Base-by-base conservation (phyloP, 805 yeast species). In the Barnettozyma vustinii region DNA sequence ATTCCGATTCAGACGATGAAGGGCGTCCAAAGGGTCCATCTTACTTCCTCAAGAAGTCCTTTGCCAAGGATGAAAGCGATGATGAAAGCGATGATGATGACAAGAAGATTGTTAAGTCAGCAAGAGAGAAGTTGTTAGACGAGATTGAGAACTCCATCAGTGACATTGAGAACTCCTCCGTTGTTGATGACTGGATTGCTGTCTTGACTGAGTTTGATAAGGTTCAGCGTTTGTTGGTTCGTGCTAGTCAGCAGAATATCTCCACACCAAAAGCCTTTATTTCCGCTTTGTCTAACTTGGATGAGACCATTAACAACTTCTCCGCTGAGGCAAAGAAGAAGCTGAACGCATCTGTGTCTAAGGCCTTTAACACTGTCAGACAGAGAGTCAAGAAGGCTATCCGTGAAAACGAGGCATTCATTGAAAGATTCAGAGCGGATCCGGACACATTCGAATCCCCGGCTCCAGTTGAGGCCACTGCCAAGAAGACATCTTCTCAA, bases 51-150 rank as follows among this genome's bases (percentile, higher is more conserved):
- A 72, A 72, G 53, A 61, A 67, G 32, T 68, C 65, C 45, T 65
- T 68, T 49, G 63, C 68, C 49, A 70, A 69, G 49, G 68, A 65
- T 47, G 64, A 63, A 40, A 66, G 69, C 37, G 71, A 69, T 37
- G 69, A 70, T 9, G 76, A 70, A 21, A 81, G 78, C 49, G 87
- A 76, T 52, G 80, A 75, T 51, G 92, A 84, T 50, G 87, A 83
- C 62, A 84, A 81, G 65, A 86, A 84, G 57, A 89, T 90, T 39
- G 96, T 92, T 58, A 91, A 88, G 72, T 83, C 94, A 50, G 96
- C 97, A 47, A 88, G 85, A 71, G 98, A 91, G 56, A 94, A 92
- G 73, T 76, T 90, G 52, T 67, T 90, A 58, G 97, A 90, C 64
- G 99, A 94, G 67, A 78, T 94, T 71, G 83, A 79, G 58, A 74